These are phyloP conservation scores for Aspergillus fructus DNA, from an alignment of 2,329 filamentous ascomycete species.

Conservation along the genomic window DNA sequence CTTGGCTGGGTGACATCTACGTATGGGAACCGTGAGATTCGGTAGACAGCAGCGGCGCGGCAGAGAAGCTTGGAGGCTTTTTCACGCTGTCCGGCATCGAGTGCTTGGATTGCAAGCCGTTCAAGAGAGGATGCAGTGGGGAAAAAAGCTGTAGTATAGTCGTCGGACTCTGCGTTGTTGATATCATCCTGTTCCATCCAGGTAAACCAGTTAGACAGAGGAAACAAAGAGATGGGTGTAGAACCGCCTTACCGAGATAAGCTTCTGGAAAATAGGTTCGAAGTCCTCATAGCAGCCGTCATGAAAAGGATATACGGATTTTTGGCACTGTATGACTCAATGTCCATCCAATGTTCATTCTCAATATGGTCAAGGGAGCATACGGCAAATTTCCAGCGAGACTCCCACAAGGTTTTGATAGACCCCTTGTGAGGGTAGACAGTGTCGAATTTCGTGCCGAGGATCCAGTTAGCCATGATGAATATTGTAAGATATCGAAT, in stretches of 20 bases:
- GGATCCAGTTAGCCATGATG: conserved; percentile 24
- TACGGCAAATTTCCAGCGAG: conserved; percentile 71
- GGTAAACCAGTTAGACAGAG: conserved; percentile 2
- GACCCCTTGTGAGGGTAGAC: conserved; percentile 59
- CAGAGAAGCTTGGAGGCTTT: conserved; percentile 65
- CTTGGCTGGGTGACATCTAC: conserved; percentile 25
- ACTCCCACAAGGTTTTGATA: conserved; percentile 68
- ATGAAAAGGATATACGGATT: conserved; percentile 72
- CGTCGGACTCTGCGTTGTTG: conserved; percentile 64
- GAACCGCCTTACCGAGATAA: conserved; percentile 36
- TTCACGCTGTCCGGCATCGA: conserved; percentile 52
- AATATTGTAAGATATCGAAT: too few relatives aligned
- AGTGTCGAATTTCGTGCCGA: conserved; percentile 50
- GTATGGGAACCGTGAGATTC: conserved; percentile 69
- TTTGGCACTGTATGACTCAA: conserved; percentile 46
- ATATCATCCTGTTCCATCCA: conserved; percentile 45
- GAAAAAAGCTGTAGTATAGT: conserved; percentile 64
- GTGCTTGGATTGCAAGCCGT: conserved; percentile 54
- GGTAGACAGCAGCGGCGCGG: conserved; percentile 69
- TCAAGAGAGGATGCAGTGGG: conserved; percentile 52
- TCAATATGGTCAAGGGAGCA: conserved; percentile 16
- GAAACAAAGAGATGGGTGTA: conserved; percentile 41
- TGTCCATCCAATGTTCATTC: too few relatives aligned
- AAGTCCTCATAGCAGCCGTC: conserved; percentile 69
- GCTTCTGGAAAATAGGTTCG: conserved; percentile 63